Evolutionary conservation across 352 stramenopile species (phyloP), one percentile per base, ranked within the genome.

Genomic region (Phytophthora pisi): DNA sequence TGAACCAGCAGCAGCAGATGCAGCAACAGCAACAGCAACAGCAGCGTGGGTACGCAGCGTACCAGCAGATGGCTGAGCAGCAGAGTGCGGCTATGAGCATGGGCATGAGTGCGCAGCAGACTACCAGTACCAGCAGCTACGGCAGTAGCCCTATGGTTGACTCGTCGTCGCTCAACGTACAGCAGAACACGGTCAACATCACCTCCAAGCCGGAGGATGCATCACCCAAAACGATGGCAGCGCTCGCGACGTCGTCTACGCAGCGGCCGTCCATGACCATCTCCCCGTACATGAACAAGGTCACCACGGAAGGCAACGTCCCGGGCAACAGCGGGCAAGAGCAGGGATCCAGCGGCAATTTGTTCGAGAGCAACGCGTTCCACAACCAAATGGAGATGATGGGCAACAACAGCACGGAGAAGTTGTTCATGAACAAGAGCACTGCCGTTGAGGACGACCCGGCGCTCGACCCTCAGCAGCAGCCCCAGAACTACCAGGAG

Each of bases 261-360:
- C 80, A 88, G 34, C 79, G 82, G 2, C 77, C 81, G 5, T 78
- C 72, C 3, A 74, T 91, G 31, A 90, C 82, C 26, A 90, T 91
- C 52, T 92, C 82, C 42, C 82, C 81, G 10, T 91, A 78, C 57
- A 91, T 91, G 81, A 89, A 90, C 72, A 90, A 91, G 51, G 81
- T 85, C 20, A 78, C 70, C 57, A 86, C 46, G 31, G 70, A 64
- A 26, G 65, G 45, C 47, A 46, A 28, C 24, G 31, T 57, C 9
- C 26, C 51, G 0, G 60, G 46, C 5, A 67, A 43, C 28, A 50
- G 10, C 18, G 60, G 46, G 5, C 70, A 78, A 31, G 64, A 81
- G 34, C 63, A 75, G 30, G 56, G 58, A 60, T 38, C 62, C 10
- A 68, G 49, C 13, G 84, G 81, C 10, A 92, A 92, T 49, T 67